These are phyloP conservation scores for Coelastrella sp. DNA, from an alignment of 139 green algal species.

Conservation along the genomic window DNA sequence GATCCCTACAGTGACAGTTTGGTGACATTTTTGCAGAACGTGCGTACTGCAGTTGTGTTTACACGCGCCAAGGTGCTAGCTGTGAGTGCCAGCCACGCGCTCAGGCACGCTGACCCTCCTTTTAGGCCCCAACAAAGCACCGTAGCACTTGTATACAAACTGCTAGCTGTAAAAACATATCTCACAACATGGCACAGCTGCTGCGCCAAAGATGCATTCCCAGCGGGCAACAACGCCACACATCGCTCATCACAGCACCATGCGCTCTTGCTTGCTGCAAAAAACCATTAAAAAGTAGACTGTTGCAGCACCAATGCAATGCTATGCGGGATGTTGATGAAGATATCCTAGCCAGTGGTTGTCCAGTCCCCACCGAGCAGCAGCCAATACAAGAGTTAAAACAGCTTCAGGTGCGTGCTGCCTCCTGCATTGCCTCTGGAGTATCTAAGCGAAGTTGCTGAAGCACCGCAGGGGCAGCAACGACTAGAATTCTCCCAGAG, in stretches of 20 bases:
- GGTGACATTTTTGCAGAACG: no score
- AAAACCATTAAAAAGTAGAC: no score
- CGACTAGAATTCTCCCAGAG: no score
- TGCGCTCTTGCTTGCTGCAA: no score
- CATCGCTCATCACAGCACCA: not conserved
- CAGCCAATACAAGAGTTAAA: constrained; percentile 51
- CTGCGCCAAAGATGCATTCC: not conserved
- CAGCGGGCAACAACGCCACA: not conserved
- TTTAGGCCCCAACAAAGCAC: no score
- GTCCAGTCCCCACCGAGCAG: constrained; percentile 51
- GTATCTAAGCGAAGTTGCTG: no score
- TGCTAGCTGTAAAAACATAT: not conserved
- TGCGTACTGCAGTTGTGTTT: no score
- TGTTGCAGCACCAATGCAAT: not conserved
- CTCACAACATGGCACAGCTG: not conserved
- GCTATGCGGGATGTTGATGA: constrained; percentile 1
- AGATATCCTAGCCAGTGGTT: constrained; percentile 17
- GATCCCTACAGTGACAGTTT: no score
- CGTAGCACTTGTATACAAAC: no score
- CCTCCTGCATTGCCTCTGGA: no score
- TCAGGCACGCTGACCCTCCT: not conserved
- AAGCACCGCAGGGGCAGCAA: no score
- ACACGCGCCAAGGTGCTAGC: not conserved
- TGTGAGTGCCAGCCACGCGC: not conserved
- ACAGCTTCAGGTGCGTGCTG: constrained; percentile 29